A percentile compares a stretch with the other conserved stretches of the same genome.
Evolutionary conservation across 179 eudicot genomes (phyloP).

Genomic region (Camellia oleifera): DNA sequence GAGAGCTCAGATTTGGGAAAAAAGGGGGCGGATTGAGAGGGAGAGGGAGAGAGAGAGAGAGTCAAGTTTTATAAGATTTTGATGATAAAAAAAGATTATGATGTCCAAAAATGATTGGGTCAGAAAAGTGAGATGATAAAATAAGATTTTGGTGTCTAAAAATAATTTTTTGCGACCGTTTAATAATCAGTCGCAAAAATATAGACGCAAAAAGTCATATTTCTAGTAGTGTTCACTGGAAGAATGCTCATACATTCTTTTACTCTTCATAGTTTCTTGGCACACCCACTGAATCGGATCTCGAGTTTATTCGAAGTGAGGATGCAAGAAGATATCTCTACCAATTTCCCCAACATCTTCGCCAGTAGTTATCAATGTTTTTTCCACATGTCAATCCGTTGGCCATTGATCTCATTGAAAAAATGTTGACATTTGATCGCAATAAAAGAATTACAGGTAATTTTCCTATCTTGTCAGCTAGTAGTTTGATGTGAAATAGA

Average conservation of each 20-base stretch:
- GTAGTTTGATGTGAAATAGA: not conserved
- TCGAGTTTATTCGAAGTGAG: constrained; percentile 60
- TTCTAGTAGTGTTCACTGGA: no score
- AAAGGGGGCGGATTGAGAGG: no score
- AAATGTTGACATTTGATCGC: constrained; percentile 86
- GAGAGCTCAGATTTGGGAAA: no score
- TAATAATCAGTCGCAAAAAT: no score
- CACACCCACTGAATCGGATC: constrained; percentile 79
- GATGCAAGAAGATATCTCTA: constrained; percentile 72
- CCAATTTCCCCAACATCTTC: constrained; percentile 68
- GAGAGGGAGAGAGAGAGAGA: no score
- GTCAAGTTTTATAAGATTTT: no score
- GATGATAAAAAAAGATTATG: no score
- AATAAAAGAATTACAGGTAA: constrained; percentile 81
- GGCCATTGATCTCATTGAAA: constrained; percentile 82
- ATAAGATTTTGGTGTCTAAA: no score
- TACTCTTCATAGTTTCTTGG: constrained; percentile 57
- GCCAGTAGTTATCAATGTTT: constrained; percentile 47
- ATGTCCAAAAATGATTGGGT: no score
- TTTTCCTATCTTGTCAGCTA: not conserved
- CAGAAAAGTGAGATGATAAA: no score
- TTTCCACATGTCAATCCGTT: constrained; percentile 84
- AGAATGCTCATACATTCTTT: not conserved
- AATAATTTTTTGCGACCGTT: no score
- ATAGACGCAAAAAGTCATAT: no score